Conservation (phyloP, 345 rosid species). For the Conringia planisiliqua region DNA sequence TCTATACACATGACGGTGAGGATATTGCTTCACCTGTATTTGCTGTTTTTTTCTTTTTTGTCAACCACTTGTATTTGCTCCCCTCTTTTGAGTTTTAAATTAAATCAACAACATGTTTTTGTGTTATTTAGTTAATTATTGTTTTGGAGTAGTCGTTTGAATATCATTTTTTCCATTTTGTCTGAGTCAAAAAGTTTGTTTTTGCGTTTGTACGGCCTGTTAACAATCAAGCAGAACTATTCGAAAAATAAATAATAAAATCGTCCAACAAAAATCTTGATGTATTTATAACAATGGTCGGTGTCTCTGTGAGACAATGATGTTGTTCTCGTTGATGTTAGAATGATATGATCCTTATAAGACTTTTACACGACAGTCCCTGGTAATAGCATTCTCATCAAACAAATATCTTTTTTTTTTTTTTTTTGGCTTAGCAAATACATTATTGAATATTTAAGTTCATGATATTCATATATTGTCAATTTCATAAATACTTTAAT, state of each 20-base stretch:
- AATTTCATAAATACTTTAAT: background rate
- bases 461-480: too few species aligned
- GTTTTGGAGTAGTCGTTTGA: background rate
- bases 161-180: background rate
- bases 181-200: background rate
- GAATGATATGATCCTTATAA: too few species aligned
- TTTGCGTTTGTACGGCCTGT: background rate
- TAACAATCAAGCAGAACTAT: background rate
- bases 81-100: background rate
- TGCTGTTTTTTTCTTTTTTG: background rate
- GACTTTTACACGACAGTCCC: too few species aligned
- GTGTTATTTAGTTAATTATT: background rate
- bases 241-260: background rate
- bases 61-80: background rate
- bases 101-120: background rate
- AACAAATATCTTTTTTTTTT: too few species aligned
- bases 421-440: too few species aligned
- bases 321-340: too few species aligned
- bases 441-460: too few species aligned
- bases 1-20: constrained; percentile 32
- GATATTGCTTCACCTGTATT: background rate
- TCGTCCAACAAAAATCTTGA: background rate
- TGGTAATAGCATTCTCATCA: too few species aligned
- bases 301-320: background rate
- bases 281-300: background rate